Conservation (phyloP, 2,329 filamentous ascomycete species). For the Zymoseptoria ardabiliae region DNA sequence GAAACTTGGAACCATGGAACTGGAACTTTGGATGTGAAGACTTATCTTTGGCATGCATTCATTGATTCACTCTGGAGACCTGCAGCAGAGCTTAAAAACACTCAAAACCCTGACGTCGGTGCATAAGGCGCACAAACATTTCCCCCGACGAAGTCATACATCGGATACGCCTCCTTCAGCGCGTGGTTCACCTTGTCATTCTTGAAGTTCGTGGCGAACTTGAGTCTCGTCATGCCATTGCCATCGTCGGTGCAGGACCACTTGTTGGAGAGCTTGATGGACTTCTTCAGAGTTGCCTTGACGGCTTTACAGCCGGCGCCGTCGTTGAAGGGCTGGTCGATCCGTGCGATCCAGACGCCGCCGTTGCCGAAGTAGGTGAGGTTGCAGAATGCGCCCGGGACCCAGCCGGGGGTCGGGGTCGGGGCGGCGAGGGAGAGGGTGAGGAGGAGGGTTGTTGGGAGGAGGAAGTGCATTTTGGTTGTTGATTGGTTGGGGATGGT, state of each 20-base stretch:
- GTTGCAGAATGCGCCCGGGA: not conserved
- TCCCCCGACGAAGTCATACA: slow-evolving; percentile 1
- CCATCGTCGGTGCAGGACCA: slow-evolving; percentile 5
- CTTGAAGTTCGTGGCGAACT: not conserved
- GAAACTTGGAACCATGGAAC: too few relatives aligned
- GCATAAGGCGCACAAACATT: slow-evolving; percentile 4
- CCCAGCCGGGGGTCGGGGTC: not conserved
- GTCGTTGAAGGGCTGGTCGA: slow-evolving; percentile 1
- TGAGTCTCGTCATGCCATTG: not conserved
- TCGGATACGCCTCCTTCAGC: slow-evolving; percentile 2
- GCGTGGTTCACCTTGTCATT: slow-evolving; percentile 2
- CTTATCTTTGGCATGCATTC: too few relatives aligned
- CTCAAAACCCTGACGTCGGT: too few relatives aligned
- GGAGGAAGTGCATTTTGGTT: not conserved
- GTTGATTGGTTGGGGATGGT: not conserved
- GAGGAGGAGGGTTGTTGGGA: slow-evolving; percentile 2
- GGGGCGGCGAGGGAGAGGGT: slow-evolving; percentile 4
- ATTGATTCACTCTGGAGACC: too few relatives aligned
- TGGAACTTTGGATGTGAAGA: too few relatives aligned
- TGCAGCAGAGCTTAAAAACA: too few relatives aligned
- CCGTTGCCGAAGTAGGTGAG: not conserved
- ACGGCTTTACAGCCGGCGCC: slow-evolving; percentile 3
- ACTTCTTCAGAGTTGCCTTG: not conserved
- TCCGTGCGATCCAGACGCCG: slow-evolving; percentile 3
- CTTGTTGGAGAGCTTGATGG: not conserved